Evolutionary conservation across 1,139 yeast species (phyloP), one percentile per base, ranked within the genome.

Genomic region (Candida dubliniensis): DNA sequence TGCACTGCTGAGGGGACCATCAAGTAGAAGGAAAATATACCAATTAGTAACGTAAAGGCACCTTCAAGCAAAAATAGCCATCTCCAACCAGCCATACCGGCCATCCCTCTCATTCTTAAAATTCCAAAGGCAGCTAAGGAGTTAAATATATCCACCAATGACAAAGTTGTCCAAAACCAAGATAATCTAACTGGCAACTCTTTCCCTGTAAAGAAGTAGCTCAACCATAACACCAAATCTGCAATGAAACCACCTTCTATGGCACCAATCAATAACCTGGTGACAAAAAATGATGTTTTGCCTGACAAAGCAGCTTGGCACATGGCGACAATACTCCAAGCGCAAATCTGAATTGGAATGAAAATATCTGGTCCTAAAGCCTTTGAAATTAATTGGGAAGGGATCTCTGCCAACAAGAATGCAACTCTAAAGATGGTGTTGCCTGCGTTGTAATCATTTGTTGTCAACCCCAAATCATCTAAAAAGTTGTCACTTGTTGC

Each of bases 21-120:
- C 47, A 74, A 61, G 56, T 76, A 79, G 45, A 65, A 76, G 1
- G 82, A 67, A 14, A 66, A 56, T 32, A 82, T 41, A 0, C 89
- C 90, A 55, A 84, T 71, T 2, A 59, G 26, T 6, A 84, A 60
- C 1, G 89, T 82, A 43, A 81, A 57, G 2, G 74, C 44, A 1
- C 90, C 90, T 57, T 84, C 90, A 42, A 84, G 64, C 24, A 84
- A 57, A 54, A 84, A 84, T 23, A 84, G 62, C 83, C 84, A 83
- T 51, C 76, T 68, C 87, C 87, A 82, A 18, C 87, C 87, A 31
- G 61, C 58, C 43, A 48, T 44, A 1, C 61, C 61, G 67, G 67
- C 49, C 10, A 50, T 37, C 11, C 60, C 59, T 48, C 62, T 50
- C 55, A 60, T 49, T 47, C 61, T 56, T 45, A 66, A 59, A 4